phyloP scores from a whole-genome alignment of 164 flowering plant genomes.

The Macadamia integrifolia region DNA sequence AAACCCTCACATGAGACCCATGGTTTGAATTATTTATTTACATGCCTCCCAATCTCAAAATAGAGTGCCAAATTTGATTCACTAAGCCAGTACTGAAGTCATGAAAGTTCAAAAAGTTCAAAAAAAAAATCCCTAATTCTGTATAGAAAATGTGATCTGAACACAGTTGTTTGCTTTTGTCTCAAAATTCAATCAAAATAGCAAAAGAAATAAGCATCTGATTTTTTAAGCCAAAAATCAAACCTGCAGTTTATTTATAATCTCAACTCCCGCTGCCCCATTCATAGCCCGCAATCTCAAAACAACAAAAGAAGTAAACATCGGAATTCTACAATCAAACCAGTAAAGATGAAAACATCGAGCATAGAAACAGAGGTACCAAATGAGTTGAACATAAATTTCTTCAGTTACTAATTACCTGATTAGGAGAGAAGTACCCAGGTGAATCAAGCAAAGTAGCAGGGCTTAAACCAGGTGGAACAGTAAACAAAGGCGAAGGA shows the following conservation, averaged over 20 bases:
- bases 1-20: background rate
- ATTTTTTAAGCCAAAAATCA: no score
- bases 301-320: no score
- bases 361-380: no score
- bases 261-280: background rate
- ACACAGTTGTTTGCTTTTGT: no score
- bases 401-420: conserved; percentile 31
- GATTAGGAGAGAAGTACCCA: conserved; percentile 55
- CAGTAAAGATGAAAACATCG: no score
- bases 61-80: background rate
- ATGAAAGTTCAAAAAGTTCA: background rate
- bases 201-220: no score
- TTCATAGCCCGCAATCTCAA: background rate
- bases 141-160: no score
- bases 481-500: conserved; percentile 40
- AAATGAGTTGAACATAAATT: background rate
- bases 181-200: no score
- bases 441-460: conserved; percentile 79
- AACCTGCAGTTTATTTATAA: background rate
- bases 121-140: background rate
- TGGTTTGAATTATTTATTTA: background rate
- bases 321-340: no score
- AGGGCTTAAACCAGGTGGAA: conserved; percentile 85
- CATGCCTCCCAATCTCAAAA: background rate
- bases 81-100: background rate